Evolutionary conservation across 345 rosid species (phyloP), one percentile per base, ranked within the genome.

Genomic region (Isatis tinctoria): DNA sequence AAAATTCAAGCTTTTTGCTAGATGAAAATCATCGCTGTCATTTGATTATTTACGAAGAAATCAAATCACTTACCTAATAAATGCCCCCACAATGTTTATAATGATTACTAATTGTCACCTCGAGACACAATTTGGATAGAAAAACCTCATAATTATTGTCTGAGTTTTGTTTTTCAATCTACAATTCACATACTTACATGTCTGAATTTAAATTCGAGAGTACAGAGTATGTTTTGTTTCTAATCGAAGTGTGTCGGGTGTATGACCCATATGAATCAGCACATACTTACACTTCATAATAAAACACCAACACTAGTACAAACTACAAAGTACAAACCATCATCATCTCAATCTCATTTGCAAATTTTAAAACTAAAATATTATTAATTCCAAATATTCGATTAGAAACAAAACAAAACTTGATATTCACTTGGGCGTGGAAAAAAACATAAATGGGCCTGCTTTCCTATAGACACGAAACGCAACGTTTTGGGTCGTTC

Each of bases 11-110:
- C 3, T 3, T 5, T 17, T 18, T 70, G 37, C 18, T n/a, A 10
- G 13, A 71, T 60, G 48, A 39, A 37, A 70, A 44, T 70, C 27
- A 17, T 70, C 22, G 27, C 28, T 58, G 66, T 41, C 65, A 57
- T 41, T 43, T 53, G 26, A 58, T 32, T 20, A 69, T 69, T 13
- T n/a, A 13, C 41, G 24, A 52, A 60, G 53, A 53, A 73, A 53
- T 63, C 70, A 63, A 49, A 30, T 61, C 53, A 37, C 12, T 27
- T 20, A 62, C 41, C 40, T 62, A 51, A 36, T 53, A 62, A 37
- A 18, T 40, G 22, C 35, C 48, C 41, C 24, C 65, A 43, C 65
- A 18, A 56, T 69, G 56, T 41, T 68, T 56, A 3, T 67, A 68
- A 27, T 53, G 10, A 67, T 9, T 18, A 43, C 10, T 64, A 18